Conservation (phyloP, 108 stramenopile species). For the Asterionellopsis glacialis region DNA sequence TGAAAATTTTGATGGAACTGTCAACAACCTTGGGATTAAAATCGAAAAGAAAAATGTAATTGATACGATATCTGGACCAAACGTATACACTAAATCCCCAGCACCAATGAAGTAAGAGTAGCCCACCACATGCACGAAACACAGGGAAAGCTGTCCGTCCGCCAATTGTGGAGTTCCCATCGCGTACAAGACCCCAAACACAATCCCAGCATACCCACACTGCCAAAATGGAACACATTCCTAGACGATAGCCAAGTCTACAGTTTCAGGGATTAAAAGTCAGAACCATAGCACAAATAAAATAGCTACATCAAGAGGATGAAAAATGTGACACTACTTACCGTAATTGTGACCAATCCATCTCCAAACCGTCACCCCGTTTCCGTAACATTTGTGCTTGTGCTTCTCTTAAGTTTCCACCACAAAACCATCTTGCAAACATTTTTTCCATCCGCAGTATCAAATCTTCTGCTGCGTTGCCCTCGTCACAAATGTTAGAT, state of each 20-base stretch:
- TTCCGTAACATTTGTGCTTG: constrained; percentile 87
- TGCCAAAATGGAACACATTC: constrained; percentile 85
- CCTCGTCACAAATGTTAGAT: constrained; percentile 58
- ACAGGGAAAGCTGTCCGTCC: constrained; percentile 85
- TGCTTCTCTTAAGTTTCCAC: constrained; percentile 77
- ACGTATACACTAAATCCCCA: constrained; percentile 86
- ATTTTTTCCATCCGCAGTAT: constrained; percentile 43
- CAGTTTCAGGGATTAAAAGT: no score
- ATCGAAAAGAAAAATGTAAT: constrained; percentile 90
- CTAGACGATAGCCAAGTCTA: constrained; percentile 79
- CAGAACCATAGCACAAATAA: no score
- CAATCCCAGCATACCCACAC: constrained; percentile 95
- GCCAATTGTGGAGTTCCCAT: constrained; percentile 71
- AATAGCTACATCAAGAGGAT: no score
- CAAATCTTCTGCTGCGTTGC: constrained; percentile 51
- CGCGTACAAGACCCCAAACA: constrained; percentile 66
- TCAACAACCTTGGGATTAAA: constrained; percentile 75
- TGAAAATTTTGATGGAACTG: constrained; percentile 72
- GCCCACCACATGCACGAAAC: constrained; percentile 85
- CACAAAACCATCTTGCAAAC: constrained; percentile 86
- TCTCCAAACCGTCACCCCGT: constrained; percentile 81
- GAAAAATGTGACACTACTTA: no score
- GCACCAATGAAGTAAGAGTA: constrained; percentile 88
- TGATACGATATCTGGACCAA: constrained; percentile 82
- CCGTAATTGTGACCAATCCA: constrained; percentile 88